These are phyloP conservation scores for Globisporangium parvum DNA, from an alignment of 352 stramenopile species.

Conservation along the genomic window DNA sequence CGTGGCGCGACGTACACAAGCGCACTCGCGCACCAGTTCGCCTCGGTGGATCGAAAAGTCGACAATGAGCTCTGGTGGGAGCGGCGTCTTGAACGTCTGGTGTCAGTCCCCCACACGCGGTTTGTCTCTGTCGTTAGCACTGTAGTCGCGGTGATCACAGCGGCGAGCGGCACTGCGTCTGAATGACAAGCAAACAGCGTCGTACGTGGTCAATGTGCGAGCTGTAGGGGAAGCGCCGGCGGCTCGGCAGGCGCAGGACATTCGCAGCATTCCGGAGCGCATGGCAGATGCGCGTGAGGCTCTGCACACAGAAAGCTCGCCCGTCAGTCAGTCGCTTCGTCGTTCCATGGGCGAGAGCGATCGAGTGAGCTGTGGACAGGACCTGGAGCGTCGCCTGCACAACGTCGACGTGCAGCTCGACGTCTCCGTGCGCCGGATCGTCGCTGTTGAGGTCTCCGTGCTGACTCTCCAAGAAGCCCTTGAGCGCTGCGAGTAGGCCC, in stretches of 20 bases:
- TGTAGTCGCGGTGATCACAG: background rate
- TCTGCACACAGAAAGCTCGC: slow-evolving; percentile 3
- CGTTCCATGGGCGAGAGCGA: background rate
- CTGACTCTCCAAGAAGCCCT: slow-evolving; percentile 40
- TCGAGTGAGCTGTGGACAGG: background rate
- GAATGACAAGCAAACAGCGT: background rate
- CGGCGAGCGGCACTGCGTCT: background rate
- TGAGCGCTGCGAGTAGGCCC: slow-evolving; percentile 36
- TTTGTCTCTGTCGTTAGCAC: background rate
- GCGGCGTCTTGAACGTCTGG: slow-evolving; percentile 62
- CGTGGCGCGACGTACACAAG: background rate
- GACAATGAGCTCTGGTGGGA: slow-evolving; percentile 69
- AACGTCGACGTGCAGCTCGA: slow-evolving; percentile 51
- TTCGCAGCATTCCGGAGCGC: slow-evolving; percentile 66
- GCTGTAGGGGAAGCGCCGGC: slow-evolving; percentile 73
- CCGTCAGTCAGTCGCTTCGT: background rate
- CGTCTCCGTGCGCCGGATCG: slow-evolving; percentile 34
- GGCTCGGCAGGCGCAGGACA: slow-evolving; percentile 66
- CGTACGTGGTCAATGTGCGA: slow-evolving; percentile 74
- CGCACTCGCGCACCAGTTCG: slow-evolving; percentile 38
- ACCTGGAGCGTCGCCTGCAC: slow-evolving; percentile 41
- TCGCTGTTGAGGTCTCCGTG: slow-evolving; percentile 33
- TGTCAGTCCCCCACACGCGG: background rate
- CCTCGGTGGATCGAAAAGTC: slow-evolving; percentile 82
- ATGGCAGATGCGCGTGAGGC: slow-evolving; percentile 45